Conservation (phyloP, 495 filamentous ascomycete species). For the Neurospora sp. region DNA sequence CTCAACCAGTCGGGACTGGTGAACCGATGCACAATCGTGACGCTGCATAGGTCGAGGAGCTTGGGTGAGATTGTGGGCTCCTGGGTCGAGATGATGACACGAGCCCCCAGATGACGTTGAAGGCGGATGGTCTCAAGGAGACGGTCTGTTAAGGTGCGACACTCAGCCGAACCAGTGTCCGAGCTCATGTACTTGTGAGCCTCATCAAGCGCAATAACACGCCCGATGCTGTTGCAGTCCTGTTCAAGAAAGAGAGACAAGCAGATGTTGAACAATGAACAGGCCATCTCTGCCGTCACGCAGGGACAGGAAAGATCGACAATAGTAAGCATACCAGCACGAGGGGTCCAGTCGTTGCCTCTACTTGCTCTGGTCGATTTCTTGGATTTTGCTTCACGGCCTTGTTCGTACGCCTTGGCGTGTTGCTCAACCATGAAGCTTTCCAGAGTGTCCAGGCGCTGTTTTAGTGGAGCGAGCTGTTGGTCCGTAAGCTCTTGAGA, state of each 20-base stretch:
- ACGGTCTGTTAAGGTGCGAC: slow-evolving; percentile 50
- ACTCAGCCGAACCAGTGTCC: slow-evolving; percentile 22
- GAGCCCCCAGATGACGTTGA: slow-evolving; percentile 58
- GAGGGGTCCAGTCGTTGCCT: slow-evolving; percentile 25
- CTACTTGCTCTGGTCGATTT: background rate
- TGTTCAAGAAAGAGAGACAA: slow-evolving; percentile 51
- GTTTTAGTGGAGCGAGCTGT: slow-evolving; percentile 42
- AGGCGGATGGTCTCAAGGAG: slow-evolving; percentile 55
- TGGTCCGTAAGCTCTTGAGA: slow-evolving; percentile 27
- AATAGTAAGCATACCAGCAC: slow-evolving; percentile 53
- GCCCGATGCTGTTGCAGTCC: slow-evolving; percentile 25
- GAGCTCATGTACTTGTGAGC: slow-evolving; percentile 33
- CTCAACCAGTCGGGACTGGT: slow-evolving; percentile 59
- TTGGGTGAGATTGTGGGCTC: slow-evolving; percentile 65
- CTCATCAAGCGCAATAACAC: slow-evolving; percentile 30
- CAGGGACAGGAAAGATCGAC: slow-evolving; percentile 68
- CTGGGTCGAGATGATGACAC: slow-evolving; percentile 66
- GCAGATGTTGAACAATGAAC: slow-evolving; percentile 59
- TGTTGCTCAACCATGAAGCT: slow-evolving; percentile 42
- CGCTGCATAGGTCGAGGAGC: slow-evolving; percentile 61
- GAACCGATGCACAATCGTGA: slow-evolving; percentile 68
- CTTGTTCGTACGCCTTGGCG: slow-evolving; percentile 4
- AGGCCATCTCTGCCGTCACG: slow-evolving; percentile 54
- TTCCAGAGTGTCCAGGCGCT: slow-evolving; percentile 47
- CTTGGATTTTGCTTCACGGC: background rate